These are phyloP conservation scores for Monilinia laxa DNA, from an alignment of 2,329 filamentous ascomycete genomes.

Conservation along the genomic window DNA sequence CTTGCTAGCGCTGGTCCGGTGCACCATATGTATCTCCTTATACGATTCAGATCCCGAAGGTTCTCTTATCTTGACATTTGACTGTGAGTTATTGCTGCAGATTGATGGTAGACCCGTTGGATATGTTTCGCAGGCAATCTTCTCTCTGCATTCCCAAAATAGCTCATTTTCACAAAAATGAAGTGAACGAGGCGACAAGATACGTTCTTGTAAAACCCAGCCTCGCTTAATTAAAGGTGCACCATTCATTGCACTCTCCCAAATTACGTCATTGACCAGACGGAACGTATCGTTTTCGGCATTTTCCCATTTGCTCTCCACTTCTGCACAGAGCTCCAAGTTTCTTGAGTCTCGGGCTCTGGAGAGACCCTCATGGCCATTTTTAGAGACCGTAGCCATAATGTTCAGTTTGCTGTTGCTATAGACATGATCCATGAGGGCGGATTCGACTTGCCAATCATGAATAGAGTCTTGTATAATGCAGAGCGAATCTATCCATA, in stretches of 20 bases:
- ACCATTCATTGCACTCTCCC: fast-evolving
- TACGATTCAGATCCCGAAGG: background rate
- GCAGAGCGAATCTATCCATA: constrained; percentile 17
- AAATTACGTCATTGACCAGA: fast-evolving
- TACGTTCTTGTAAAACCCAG: constrained; percentile 31
- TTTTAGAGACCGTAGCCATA: background rate
- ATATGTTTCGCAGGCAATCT: background rate
- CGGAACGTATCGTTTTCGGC: background rate
- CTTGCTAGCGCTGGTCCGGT: too few species aligned
- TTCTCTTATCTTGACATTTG: background rate
- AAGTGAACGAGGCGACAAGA: constrained; percentile 28
- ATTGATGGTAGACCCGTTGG: background rate
- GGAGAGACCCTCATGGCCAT: constrained; percentile 5
- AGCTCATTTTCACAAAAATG: constrained; percentile 22
- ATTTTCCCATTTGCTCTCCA: background rate
- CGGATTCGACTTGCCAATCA: constrained; percentile 16
- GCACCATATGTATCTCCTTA: background rate
- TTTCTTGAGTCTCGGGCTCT: background rate
- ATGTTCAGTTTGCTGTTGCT: constrained; percentile 6
- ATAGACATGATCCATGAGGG: constrained; percentile 15
- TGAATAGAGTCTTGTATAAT: constrained; percentile 16
- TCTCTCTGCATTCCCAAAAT: constrained; percentile 24
- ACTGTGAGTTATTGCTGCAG: background rate
- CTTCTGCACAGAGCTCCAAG: background rate
- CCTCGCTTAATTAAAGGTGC: constrained; percentile 19